Conservation (phyloP, 2,329 filamentous ascomycete genomes). For the Calonectria ilicicola region DNA sequence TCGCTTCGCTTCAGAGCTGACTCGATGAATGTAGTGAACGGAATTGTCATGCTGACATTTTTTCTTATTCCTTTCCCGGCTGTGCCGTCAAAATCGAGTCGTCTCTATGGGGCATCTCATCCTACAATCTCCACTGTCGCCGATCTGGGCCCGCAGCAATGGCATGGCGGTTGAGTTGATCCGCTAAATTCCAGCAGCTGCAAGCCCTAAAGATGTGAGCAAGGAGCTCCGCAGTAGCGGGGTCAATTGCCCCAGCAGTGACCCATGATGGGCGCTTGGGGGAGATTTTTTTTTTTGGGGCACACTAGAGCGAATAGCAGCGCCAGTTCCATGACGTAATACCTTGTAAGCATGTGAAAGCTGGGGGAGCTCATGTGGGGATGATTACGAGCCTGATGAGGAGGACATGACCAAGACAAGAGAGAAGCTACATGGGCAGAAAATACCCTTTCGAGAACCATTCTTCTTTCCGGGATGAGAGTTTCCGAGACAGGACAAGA, state of each 20-base stretch:
- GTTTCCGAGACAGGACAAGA: neutral
- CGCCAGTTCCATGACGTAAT: constrained; percentile 21
- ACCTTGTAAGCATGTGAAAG: constrained; percentile 26
- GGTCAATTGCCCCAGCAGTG: neutral
- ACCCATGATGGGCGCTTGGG: neutral
- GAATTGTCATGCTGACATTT: neutral
- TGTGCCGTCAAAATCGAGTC: neutral
- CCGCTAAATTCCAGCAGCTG: constrained; percentile 13
- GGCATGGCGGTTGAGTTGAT: neutral
- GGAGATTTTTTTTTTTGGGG: constrained; percentile 11
- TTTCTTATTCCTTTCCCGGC: neutral
- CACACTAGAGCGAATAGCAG: neutral
- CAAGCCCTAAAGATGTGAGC: constrained; percentile 6
- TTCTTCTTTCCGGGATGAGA: neutral
- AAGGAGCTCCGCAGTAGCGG: constrained; percentile 1
- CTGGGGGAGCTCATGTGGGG: constrained; percentile 14
- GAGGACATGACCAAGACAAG: constrained; percentile 10
- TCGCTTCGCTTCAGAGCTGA: neutral
- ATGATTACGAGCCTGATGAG: constrained; percentile 11
- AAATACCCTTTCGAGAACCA: too few species aligned
- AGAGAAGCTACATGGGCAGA: neutral
- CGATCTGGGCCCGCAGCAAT: neutral
- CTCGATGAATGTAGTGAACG: too few species aligned
- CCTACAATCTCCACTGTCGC: neutral
- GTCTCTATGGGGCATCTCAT: neutral